Conservation (phyloP, 1,139 yeast species). For the Torulaspora pretoriensis region DNA sequence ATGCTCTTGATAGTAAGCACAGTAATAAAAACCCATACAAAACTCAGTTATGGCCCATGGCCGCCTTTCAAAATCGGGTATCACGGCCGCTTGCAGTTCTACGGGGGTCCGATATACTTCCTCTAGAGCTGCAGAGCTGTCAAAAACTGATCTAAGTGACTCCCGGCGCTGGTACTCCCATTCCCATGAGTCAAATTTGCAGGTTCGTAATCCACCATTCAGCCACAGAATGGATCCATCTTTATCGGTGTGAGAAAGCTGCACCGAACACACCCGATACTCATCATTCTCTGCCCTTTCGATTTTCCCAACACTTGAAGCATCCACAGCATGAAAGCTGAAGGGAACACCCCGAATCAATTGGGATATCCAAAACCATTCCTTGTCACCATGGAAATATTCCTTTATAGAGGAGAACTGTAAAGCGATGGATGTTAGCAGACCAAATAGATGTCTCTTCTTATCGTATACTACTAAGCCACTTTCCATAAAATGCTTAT, state of each 20-base stretch:
- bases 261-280: conserved; percentile 12
- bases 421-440: conserved; percentile 44
- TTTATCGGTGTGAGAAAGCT: conserved; percentile 12
- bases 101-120: conserved; percentile 12
- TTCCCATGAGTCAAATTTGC: conserved; percentile 13
- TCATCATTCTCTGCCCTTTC: conserved; percentile 3
- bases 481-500: conserved; percentile 53
- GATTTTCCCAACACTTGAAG: conserved; percentile 12
- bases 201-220: conserved; percentile 15
- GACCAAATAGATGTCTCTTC: conserved; percentile 42
- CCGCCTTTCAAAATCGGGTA: conserved; percentile 6
- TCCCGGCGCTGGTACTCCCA: conserved; percentile 9
- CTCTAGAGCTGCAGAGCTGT: conserved; percentile 5
- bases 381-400: conserved; percentile 53
- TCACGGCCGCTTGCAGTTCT: conserved; percentile 13
- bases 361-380: conserved; percentile 52
- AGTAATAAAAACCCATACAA: conserved; percentile 7
- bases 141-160: conserved; percentile 5
- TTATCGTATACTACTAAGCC: conserved; percentile 50
- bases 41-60: conserved; percentile 6
- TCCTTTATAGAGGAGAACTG: conserved; percentile 24
- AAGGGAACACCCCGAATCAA: conserved; percentile 15
- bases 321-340: conserved; percentile 12
- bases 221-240: conserved; percentile 13
- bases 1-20: conserved; percentile 1